Evolutionary conservation across 495 filamentous ascomycete species (phyloP).

Genomic region (Aspergillus sclerotiicarbonarius): DNA sequence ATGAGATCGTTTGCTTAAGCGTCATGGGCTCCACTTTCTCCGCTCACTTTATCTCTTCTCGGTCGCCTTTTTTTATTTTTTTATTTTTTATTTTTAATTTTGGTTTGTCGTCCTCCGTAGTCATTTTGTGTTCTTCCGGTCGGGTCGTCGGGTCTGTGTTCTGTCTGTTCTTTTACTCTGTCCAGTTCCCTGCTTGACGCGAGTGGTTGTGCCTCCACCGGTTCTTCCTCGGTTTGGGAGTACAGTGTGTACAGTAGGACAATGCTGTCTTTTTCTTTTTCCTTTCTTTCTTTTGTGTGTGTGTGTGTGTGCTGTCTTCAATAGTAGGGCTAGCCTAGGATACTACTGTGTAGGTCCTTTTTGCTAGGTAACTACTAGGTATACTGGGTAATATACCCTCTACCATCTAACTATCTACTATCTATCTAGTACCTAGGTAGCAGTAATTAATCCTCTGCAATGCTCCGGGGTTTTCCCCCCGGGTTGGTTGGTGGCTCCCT

Average conservation of each 20-base stretch:
- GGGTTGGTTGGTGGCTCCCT: conserved; percentile 4
- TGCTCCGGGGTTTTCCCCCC: neutral
- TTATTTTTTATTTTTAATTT: conserved; percentile 4
- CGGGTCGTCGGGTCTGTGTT: neutral
- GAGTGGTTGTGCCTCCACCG: no score
- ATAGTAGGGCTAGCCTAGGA: neutral
- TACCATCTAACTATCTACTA: no score
- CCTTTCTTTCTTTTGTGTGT: conserved; percentile 12
- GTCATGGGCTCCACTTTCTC: conserved; percentile 16
- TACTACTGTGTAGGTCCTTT: no score
- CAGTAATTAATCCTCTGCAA: neutral
- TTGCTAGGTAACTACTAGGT: no score
- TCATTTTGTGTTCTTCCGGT: neutral
- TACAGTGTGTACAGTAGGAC: neutral
- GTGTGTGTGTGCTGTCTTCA: neutral
- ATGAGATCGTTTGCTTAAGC: conserved; percentile 19
- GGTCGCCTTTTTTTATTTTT: neutral
- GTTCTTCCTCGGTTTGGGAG: no score
- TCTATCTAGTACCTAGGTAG: no score
- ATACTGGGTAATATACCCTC: no score
- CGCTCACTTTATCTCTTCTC: conserved; percentile 16
- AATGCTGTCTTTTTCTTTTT: neutral
- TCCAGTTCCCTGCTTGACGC: no score
- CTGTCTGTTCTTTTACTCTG: no score
- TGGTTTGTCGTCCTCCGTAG: neutral